Base-by-base conservation (phyloP, 805 yeast species). In the Metschnikowia koreensis region DNA sequence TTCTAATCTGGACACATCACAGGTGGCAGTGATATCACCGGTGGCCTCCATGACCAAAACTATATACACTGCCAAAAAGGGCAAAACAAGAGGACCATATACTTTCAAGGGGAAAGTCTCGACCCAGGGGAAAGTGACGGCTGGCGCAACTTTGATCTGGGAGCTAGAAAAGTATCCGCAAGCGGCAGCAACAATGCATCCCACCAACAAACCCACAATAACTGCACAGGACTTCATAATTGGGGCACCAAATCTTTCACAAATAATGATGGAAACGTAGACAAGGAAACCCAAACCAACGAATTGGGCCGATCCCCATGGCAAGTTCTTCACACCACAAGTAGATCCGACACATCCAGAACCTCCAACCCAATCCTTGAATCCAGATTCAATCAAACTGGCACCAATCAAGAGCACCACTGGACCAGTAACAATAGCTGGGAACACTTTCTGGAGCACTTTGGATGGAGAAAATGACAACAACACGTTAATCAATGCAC, bases 151-250 rank as follows among this genome's bases (percentile, higher is more conserved):
- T 48, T 80, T 80, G 58, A 91, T 86, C 15, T 71, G 62, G 3
- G 75, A 61, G 47, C 75, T 70, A 56, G 79, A 78, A 65, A 90
- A 91, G 73, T 91, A 91, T 29, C 92, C 92, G 67, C 87, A 81
- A 8, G 93, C 97, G 53, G 96, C 96, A 37, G 94, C 96, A 44
- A 91, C 94, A 55, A 91, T 87, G 74, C 97, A 90, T 33, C 97
- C 97, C 37, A 89, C 83, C 28, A 92, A 71, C 52, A 91, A 74
- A 37, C 97, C 97, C 38, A 85, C 71, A 60, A 91, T 87, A 47
- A 91, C 96, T 1, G 97, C 94, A 79, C 97, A 90, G 1, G 96
- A 87, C 65, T 87, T 89, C 94, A 91, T 87, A 63, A 91, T 87
- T 50, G 97, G 97, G 17, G 97, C 83, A 28, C 97, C 97, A 79